Conservation (phyloP, 2,329 filamentous ascomycete genomes). For the Aaosphaeria arxii region DNA sequence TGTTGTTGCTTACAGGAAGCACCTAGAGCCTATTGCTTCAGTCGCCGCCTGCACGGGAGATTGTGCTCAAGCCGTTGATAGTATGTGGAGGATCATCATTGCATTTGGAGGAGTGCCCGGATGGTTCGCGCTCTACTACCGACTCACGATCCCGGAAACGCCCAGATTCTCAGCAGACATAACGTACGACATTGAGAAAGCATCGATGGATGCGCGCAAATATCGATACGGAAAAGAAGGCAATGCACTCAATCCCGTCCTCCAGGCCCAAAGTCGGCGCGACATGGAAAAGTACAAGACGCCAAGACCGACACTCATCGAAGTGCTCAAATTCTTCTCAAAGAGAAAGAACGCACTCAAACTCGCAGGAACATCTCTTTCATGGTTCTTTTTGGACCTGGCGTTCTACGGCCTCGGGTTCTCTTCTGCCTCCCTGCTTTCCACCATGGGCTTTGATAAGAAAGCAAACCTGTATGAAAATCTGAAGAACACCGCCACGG, state of each 20-base stretch:
- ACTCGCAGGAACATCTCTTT: slow-evolving; percentile 72
- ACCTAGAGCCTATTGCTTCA: slow-evolving; percentile 4
- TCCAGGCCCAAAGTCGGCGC: slow-evolving; percentile 55
- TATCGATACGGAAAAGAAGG: slow-evolving; percentile 63
- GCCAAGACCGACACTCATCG: slow-evolving; percentile 38
- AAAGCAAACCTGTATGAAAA: slow-evolving; percentile 60
- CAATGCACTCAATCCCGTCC: slow-evolving; percentile 63
- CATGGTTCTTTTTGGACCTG: slow-evolving; percentile 69
- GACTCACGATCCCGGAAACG: slow-evolving; percentile 31
- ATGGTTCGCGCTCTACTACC: slow-evolving; percentile 26
- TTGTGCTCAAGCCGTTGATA: slow-evolving; percentile 19
- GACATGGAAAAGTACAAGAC: slow-evolving; percentile 35
- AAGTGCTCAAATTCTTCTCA: slow-evolving; percentile 68
- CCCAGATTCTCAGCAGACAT: slow-evolving; percentile 32
- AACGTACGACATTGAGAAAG: slow-evolving; percentile 40
- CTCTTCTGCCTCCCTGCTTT: slow-evolving; percentile 69
- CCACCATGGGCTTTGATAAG: slow-evolving; percentile 63
- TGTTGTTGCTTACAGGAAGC: slow-evolving; percentile 6
- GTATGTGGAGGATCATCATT: slow-evolving; percentile 30
- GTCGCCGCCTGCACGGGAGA: slow-evolving; percentile 7
- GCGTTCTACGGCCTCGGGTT: slow-evolving; percentile 58
- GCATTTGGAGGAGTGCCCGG: slow-evolving; percentile 31
- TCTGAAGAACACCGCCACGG: slow-evolving; percentile 69
- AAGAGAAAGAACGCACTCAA: slow-evolving; percentile 69
- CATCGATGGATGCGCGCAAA: slow-evolving; percentile 66